Conservation (phyloP, 441 rosid genomes). For the Croton setiger region DNA sequence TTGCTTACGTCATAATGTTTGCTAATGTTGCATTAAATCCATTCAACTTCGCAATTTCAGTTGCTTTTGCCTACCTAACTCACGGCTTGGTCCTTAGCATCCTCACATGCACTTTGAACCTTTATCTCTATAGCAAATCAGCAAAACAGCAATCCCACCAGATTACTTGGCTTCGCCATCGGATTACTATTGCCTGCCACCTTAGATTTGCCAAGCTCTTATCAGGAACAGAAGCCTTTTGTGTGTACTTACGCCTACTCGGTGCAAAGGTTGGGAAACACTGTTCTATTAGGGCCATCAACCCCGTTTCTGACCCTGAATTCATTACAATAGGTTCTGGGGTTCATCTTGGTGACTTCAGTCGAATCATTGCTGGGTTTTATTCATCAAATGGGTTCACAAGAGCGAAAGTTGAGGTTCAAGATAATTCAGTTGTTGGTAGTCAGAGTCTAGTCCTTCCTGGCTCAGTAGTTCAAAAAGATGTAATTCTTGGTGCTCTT, state of each 20-base stretch:
- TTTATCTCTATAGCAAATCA: slow-evolving; percentile 31
- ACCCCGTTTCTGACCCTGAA: slow-evolving; percentile 54
- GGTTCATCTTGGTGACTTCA: slow-evolving; percentile 71
- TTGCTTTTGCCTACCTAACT: slow-evolving; percentile 42
- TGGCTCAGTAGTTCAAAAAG: slow-evolving; percentile 42
- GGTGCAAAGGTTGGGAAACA: slow-evolving; percentile 57
- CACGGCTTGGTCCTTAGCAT: slow-evolving; percentile 57
- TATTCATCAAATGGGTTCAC: slow-evolving; percentile 40
- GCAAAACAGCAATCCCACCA: slow-evolving; percentile 31
- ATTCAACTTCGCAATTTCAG: slow-evolving; percentile 33
- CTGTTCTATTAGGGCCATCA: slow-evolving; percentile 69
- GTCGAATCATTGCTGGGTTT: slow-evolving; percentile 50
- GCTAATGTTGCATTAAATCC: slow-evolving; percentile 28
- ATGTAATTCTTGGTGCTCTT: slow-evolving; percentile 66
- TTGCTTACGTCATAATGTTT: slow-evolving; percentile 47
- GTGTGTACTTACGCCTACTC: slow-evolving; percentile 50
- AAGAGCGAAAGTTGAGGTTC: slow-evolving; percentile 39
- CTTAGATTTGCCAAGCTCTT: slow-evolving; percentile 60
- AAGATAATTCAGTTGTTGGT: slow-evolving; percentile 61
- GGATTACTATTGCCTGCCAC: slow-evolving; percentile 57
- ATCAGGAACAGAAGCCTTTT: slow-evolving; percentile 69
- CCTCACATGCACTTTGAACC: slow-evolving; percentile 40
- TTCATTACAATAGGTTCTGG: slow-evolving; percentile 48
- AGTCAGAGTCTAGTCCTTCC: slow-evolving; percentile 68
- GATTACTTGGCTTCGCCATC: slow-evolving; percentile 47